phyloP scores from a whole-genome alignment of 2,329 filamentous ascomycete species.

The Aspergillus sp. region DNA sequence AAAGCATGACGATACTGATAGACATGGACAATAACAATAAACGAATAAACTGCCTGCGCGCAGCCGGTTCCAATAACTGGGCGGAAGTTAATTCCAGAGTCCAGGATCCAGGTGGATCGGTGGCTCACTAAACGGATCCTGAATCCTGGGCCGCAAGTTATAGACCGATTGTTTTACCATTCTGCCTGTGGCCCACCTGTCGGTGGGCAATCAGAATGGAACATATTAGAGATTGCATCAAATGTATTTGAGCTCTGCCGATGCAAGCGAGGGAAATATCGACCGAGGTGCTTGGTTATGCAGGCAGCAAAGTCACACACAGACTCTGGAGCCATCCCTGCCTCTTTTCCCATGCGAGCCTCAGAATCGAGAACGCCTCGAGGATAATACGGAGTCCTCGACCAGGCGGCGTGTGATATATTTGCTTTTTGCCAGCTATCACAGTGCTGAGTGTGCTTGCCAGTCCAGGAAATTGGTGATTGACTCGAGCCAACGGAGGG shows the following conservation, averaged over 20 bases:
- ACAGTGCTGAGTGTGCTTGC: too few species aligned
- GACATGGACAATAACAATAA: too few species aligned
- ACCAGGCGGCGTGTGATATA: not conserved
- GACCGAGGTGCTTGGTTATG: not conserved
- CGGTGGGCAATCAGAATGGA: not conserved
- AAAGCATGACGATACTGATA: not conserved
- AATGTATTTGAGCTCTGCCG: conserved; percentile 1
- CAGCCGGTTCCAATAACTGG: not conserved
- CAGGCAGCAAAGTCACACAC: not conserved
- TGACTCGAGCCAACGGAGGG: not conserved
- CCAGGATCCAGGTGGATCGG: conserved; percentile 1
- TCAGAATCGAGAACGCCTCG: not conserved
- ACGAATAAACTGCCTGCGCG: not conserved
- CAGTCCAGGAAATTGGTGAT: not conserved
- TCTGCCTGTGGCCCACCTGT: not conserved
- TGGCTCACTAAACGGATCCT: not conserved
- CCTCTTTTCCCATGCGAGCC: not conserved
- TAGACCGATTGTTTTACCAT: conserved; percentile 2
- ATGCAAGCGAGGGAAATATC: conserved; percentile 7
- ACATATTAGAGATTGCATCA: not conserved
- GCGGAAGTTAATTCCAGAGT: not conserved
- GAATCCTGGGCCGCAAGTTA: conserved; percentile 1
- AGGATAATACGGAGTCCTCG: not conserved
- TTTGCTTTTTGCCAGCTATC: not conserved
- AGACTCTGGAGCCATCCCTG: not conserved